Percentiles rank a stretch among this genome's conserved stretches.
phyloP scores from a whole-genome alignment of 257 asterid genomes.

The Rhazya stricta region DNA sequence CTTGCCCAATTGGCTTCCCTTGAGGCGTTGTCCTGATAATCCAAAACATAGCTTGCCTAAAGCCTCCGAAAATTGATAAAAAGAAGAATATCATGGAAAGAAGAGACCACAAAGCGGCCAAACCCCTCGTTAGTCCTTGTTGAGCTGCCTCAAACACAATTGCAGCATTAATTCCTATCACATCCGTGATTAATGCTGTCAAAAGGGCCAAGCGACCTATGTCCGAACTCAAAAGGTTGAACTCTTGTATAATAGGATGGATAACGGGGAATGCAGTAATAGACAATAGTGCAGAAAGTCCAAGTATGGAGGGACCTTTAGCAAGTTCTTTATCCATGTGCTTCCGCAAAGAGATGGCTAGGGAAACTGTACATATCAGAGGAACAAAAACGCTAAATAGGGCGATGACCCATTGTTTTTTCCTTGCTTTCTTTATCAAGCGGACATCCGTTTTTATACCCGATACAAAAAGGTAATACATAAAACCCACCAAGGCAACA shows the following conservation, averaged over 20 bases:
- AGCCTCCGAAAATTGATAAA: conserved; percentile 30
- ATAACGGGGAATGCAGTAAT: conserved; percentile 62
- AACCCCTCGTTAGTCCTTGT: conserved; percentile 40
- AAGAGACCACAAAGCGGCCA: conserved; percentile 38
- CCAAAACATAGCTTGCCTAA: conserved; percentile 51
- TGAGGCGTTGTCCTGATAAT: conserved; percentile 54
- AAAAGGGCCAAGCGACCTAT: conserved; percentile 66
- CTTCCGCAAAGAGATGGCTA: conserved; percentile 31
- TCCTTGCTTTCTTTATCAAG: conserved; percentile 29
- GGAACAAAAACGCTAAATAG: conserved; percentile 32
- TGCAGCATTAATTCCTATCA: conserved; percentile 45
- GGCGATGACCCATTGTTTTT: conserved; percentile 57
- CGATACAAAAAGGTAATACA: conserved; percentile 67
- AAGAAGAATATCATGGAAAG: conserved; percentile 25
- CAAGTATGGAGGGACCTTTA: conserved; percentile 43
- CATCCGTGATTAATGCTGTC: conserved; percentile 45
- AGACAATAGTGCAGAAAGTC: conserved; percentile 42
- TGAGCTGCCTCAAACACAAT: conserved; percentile 50
- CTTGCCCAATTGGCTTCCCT: conserved; percentile 59
- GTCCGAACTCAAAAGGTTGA: conserved; percentile 73
- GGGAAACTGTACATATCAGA: conserved; percentile 15
- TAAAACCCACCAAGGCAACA: conserved; percentile 60
- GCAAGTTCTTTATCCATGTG: conserved; percentile 29
- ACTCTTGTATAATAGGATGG: conserved; percentile 55
- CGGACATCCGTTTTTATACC: conserved; percentile 59